Evolutionary conservation across 352 stramenopile genomes (phyloP).

Genomic region (Globisporangium orthogonon): DNA sequence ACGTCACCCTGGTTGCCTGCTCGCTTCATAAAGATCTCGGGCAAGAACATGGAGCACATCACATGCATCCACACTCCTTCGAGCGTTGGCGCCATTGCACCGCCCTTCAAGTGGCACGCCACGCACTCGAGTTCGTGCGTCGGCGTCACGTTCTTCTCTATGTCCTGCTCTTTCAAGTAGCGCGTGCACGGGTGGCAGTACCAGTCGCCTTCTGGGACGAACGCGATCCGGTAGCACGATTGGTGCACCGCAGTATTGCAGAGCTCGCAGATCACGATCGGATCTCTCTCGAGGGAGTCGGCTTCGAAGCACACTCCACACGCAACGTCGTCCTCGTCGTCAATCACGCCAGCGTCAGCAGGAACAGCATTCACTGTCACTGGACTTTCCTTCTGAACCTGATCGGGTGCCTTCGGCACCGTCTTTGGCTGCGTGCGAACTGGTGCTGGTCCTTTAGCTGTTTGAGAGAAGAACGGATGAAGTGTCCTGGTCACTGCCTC

Average conservation of each 20-base stretch:
- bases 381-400: neutral
- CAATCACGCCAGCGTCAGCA: neutral
- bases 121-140: conserved; percentile 51
- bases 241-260: conserved; percentile 72
- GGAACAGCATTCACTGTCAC: no score
- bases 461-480: neutral
- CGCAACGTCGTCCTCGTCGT: conserved; percentile 28
- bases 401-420: neutral
- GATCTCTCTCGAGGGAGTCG: conserved; percentile 65
- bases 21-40: conserved; percentile 50
- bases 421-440: neutral
- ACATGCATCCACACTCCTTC: conserved; percentile 67
- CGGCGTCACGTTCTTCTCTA: conserved; percentile 35
- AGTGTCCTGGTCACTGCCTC: neutral
- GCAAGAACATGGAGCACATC: conserved; percentile 75
- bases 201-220: conserved; percentile 68
- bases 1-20: conserved; percentile 39
- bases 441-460: neutral
- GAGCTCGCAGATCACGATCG: conserved; percentile 76
- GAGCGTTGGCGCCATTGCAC: conserved; percentile 42
- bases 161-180: conserved; percentile 35
- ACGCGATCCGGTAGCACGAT: conserved; percentile 68
- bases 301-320: conserved; percentile 59
- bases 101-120: conserved; percentile 43
- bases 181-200: conserved; percentile 62